Base-by-base conservation (phyloP, 2,329 filamentous ascomycete genomes). In the Pseudocercospora macadamiae region DNA sequence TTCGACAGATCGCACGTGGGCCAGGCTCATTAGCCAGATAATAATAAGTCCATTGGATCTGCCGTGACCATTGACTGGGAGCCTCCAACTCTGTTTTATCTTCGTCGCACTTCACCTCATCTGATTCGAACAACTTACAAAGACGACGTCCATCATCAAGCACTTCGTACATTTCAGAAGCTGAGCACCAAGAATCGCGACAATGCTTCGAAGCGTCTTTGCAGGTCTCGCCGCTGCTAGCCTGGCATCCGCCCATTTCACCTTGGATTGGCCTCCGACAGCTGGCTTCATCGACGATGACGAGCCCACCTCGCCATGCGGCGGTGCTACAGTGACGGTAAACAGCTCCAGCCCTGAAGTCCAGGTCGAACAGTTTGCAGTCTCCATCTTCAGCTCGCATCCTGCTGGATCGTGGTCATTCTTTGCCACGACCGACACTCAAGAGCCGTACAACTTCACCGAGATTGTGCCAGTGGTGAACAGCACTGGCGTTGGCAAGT, bases 201-300 rank as follows among this genome's bases (percentile, higher is more conserved):
- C 16, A 53, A 72, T 70, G 65, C 21, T 65, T 28, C 62, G 55
- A 52, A 66, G 55, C 21, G 21, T 68, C 42, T 26, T 71, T 28
- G 28, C 76, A 51, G 51, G 56, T 39, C 60, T 71, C 30, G 62
- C 62, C 37, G 62, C 68, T 14, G 65, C 69, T 18, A 63, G 58
- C 44, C 64, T 75, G 57, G 66, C 73, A 21, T 69, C 75, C 4
- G 77, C 77, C 3, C 78, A 80, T 64, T 80, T 79, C 73, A 65
- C 65, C 19, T 70, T 80, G 36, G 63, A 75, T 16, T 75, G 73
- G 58, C 78, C 77, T 21, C 62, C 64, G 9, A 68, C 68, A 9
- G 67, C 67, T 8, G 70, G 67, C 21, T 71, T 71, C 63, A 49
- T 61, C 36, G 68, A 72, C 36, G 69, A 72, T 3, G 49, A 63